These are phyloP conservation scores for Yamadazyma philogaea DNA, from an alignment of 805 yeast genomes.

Conservation along the genomic window DNA sequence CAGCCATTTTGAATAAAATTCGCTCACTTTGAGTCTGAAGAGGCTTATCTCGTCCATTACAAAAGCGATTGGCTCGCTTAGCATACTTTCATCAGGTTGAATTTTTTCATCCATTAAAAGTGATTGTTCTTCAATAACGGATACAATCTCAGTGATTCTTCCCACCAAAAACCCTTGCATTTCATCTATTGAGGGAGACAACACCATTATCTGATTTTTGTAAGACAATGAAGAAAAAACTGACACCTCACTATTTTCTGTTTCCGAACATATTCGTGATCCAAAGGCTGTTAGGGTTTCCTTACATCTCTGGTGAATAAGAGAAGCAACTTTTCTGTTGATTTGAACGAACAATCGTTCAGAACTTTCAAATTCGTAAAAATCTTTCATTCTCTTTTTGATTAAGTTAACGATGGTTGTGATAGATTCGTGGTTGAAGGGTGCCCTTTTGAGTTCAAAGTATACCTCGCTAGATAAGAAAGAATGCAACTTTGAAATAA, in stretches of 20 bases:
- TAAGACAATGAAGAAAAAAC: neutral
- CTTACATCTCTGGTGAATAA: constrained; percentile 22
- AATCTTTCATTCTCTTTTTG: constrained; percentile 5
- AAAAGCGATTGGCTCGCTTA: neutral
- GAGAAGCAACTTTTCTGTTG: constrained; percentile 21
- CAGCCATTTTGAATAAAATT: constrained; percentile 51
- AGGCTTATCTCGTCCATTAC: constrained; percentile 26
- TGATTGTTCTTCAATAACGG: constrained; percentile 4
- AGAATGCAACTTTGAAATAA: constrained; percentile 17
- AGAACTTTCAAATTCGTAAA: constrained; percentile 14
- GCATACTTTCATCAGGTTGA: neutral
- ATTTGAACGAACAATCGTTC: constrained; percentile 20
- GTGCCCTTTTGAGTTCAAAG: constrained; percentile 17
- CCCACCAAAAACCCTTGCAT: constrained; percentile 5
- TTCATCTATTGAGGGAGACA: constrained; percentile 10
- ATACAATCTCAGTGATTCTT: constrained; percentile 1
- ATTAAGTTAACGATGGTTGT: constrained; percentile 13
- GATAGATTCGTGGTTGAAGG: constrained; percentile 15
- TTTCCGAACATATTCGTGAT: neutral
- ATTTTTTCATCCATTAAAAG: constrained; percentile 4
- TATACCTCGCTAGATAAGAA: constrained; percentile 15
- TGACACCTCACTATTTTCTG: neutral
- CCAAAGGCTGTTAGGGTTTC: constrained; percentile 11
- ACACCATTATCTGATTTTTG: neutral
- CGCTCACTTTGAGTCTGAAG: constrained; percentile 23